Evolutionary conservation across 768 basidiomycete genomes (phyloP), one percentile per base, ranked within the genome.

Genomic region (Lactifluus echinatus): DNA sequence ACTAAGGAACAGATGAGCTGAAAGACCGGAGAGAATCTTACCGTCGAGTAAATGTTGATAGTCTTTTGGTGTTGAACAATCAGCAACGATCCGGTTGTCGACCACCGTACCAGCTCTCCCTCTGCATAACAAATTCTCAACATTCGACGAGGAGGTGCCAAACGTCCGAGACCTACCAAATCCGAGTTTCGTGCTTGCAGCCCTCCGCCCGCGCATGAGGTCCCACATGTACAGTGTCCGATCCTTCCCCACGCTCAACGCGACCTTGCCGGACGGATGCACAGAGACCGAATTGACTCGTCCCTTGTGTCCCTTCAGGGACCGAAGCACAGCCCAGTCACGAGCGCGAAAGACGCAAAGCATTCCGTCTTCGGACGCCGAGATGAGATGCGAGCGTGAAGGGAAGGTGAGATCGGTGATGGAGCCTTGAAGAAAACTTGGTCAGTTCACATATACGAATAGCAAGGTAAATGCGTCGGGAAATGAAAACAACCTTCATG

Each of bases 171-270:
- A 68, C 77, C 53, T 58, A 90, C 93, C 93, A 74, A 85, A 88
- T 21, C 91, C 90, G 5, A 99, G 70, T 67, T 94, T 93, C 45
- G 82, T 87, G 69, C 93, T 92, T 7, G 91, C 92, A 11, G 82
- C 82, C 3, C 91, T 90, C 69, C 87, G 87, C 0, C 95, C 95
- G 44, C 94, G 76, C 90, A 97, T 94, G 48, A 99, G 74, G 75
- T 99, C 96, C 96, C 96, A 99, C 94, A 99, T 96, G 42, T 93
- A 80, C 57, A 98, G 63, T 3, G 89, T 90, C 62, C 80, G 78
- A 66, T 98, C 96, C 65, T 84, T 86, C 7, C 96, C 95, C 0
- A 97, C 93, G 59, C 85, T 92, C 39, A 99, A 70, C 0, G 87
- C 94, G 17, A 97, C 81, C 65, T 97, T 89, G 6, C 94, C 91